Base-by-base conservation (phyloP, 768 basidiomycete species). In the Macrolepiota dolichaula region DNA sequence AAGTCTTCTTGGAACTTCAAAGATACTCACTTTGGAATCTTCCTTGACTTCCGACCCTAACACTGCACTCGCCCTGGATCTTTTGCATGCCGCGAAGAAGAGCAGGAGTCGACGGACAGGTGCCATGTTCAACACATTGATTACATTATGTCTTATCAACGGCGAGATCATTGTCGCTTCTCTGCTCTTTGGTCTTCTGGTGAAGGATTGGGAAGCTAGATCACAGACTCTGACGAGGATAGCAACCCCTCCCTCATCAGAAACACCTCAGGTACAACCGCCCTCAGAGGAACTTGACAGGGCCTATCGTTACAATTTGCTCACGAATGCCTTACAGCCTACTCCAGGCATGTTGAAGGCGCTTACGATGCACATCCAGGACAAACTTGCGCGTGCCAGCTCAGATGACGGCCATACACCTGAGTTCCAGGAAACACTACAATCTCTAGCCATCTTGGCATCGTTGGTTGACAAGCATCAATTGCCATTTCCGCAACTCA, bases 91-190 rank as follows among this genome's bases (percentile, higher is more conserved):
- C 3, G 87, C 88, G 0, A 79, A 83, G n/a, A 70, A 77, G 44
- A 79, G 81, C 47, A 78, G 84, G 29, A 83, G 84, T 54, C 74
- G 79, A 32, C 81, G 86, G 47, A 83, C 84, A 1, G 72, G 81
- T n/a, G 74, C 76, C 32, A 84, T 90, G 78, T 90, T 85, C 67
- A 79, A 80, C 55, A 76, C 77, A 1, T 71, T 91, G 52, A 77
- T 92, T 64, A 75, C 81, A 3, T 79, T 86, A 9, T 89, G 87
- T 59, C 75, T 94, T 19, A 69, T 91, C 40, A 90, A 93, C 53
- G 89, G 90, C 25, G 92, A 94, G 68, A 85, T 94, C 52, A 79
- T 93, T 42, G 77, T 89, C n/a, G 91, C 84, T 0, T 86, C 88
- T 1, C 72, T 92, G 27, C 73, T 92, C 4, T 89, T 92, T 59